phyloP scores from a whole-genome alignment of 2,329 filamentous ascomycete species.

The Herpotrichia juniperi region DNA sequence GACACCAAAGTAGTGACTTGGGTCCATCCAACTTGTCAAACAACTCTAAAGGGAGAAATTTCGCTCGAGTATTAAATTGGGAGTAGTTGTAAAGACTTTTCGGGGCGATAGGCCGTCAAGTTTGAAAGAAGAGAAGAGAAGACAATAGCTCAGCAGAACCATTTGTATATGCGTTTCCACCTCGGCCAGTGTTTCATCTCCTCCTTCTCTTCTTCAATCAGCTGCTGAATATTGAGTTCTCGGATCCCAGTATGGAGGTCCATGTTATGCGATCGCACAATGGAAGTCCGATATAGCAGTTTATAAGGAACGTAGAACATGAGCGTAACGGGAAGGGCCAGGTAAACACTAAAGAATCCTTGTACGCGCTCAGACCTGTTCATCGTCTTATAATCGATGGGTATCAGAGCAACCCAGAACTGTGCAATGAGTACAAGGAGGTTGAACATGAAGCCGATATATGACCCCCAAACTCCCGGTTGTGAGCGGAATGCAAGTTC shows the following conservation, averaged over 20 bases:
- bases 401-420: constrained; percentile 86
- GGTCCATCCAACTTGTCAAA: neutral
- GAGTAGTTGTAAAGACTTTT: neutral
- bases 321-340: constrained; percentile 72
- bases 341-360: constrained; percentile 76
- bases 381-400: constrained; percentile 63
- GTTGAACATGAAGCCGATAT: constrained; percentile 79
- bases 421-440: constrained; percentile 77
- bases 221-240: constrained; percentile 79
- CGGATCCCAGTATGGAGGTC: constrained; percentile 85
- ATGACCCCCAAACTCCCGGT: constrained; percentile 79
- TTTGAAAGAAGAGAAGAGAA: constrained; percentile 2
- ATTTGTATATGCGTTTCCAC: constrained; percentile 58
- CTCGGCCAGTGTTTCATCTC: constrained; percentile 64
- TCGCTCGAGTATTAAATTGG: neutral
- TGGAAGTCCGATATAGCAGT: constrained; percentile 70
- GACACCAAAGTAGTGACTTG: neutral
- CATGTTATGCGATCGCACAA: constrained; percentile 75
- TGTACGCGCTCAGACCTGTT: constrained; percentile 57
- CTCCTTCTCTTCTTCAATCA: constrained; percentile 79
- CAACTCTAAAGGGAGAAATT: neutral
- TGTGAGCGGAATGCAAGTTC: constrained; percentile 85
- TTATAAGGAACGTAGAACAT: constrained; percentile 78
- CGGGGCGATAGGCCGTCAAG: neutral
- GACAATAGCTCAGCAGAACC: constrained; percentile 47